A percentile compares a stretch with the other conserved stretches of the same genome.
Conservation (phyloP, 2,329 filamentous ascomycete species). For the Diplodia intermedia region DNA sequence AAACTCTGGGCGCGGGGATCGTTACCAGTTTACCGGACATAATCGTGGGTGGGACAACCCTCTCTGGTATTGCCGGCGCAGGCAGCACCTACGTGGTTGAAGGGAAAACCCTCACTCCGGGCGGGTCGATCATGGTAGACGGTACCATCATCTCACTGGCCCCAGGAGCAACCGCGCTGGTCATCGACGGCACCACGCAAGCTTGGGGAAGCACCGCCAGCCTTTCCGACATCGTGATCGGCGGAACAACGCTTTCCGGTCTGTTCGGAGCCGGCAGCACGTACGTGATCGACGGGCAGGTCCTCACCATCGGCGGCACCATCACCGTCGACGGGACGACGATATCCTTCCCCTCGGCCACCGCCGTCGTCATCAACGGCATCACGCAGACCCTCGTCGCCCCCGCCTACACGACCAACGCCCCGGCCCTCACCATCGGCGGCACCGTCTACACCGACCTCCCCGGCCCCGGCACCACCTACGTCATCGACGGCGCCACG, state of each 20-base stretch:
- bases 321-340: slow-evolving; percentile 46
- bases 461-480: slow-evolving; percentile 41
- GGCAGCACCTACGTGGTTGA: slow-evolving; percentile 45
- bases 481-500: slow-evolving; percentile 46
- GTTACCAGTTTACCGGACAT: slow-evolving; percentile 41
- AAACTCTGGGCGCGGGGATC: slow-evolving; percentile 30
- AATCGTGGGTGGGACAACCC: slow-evolving; percentile 44
- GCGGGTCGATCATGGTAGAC: slow-evolving; percentile 36
- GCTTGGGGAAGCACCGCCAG: slow-evolving; percentile 37
- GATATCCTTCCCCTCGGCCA: slow-evolving; percentile 44
- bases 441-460: slow-evolving; percentile 41
- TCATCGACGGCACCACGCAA: slow-evolving; percentile 44
- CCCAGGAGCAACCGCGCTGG: slow-evolving; percentile 38
- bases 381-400: slow-evolving; percentile 40
- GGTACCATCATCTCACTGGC: slow-evolving; percentile 39
- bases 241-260: slow-evolving; percentile 39
- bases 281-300: slow-evolving; percentile 51
- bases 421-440: slow-evolving; percentile 44
- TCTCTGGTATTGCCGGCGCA: slow-evolving; percentile 13
- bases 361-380: slow-evolving; percentile 46
- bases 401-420: slow-evolving; percentile 37
- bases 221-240: slow-evolving; percentile 43
- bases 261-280: slow-evolving; percentile 23
- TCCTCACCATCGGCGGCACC: slow-evolving; percentile 46
- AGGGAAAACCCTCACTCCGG: slow-evolving; percentile 38